Conservation (phyloP, 192 early-diverging fungal species). For the Chytriomyces hyalinus region DNA sequence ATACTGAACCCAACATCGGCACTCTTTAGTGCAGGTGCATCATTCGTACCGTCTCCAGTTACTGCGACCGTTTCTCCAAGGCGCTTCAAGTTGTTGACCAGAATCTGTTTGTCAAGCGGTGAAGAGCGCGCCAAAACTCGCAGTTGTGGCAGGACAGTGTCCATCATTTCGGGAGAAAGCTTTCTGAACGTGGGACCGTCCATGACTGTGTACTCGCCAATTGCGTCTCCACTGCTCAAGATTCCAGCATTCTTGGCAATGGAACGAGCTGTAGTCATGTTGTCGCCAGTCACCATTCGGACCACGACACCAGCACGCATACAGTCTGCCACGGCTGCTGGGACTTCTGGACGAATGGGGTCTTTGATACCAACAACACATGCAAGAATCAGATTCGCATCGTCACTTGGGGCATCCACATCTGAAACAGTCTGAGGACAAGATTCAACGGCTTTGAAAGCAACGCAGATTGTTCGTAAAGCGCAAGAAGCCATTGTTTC, state of each 20-base stretch:
- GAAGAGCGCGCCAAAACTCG: slow-evolving; percentile 95
- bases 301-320: slow-evolving; percentile 90
- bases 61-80: slow-evolving; percentile 93
- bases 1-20: slow-evolving; percentile 98
- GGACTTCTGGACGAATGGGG: slow-evolving; percentile 95
- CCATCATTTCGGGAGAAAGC: slow-evolving; percentile 82
- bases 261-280: slow-evolving; percentile 86
- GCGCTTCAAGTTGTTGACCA: slow-evolving; percentile 85
- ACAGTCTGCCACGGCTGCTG: slow-evolving; percentile 85
- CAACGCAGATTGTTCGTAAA: slow-evolving; percentile 89
- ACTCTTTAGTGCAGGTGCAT: slow-evolving; percentile 88
- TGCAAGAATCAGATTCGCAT: slow-evolving; percentile 73
- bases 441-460: slow-evolving; percentile 53
- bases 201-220: slow-evolving; percentile 82
- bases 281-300: slow-evolving; percentile 99
- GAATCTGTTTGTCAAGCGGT: slow-evolving; percentile 95
- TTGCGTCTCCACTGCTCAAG: slow-evolving; percentile 54
- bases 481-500: slow-evolving; percentile 75
- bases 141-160: slow-evolving; percentile 84
- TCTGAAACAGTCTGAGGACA: slow-evolving; percentile 14
- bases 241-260: slow-evolving; percentile 96
- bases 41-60: slow-evolving; percentile 99
- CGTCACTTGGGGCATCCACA: slow-evolving; percentile 56
- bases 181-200: slow-evolving; percentile 94
- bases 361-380: slow-evolving; percentile 97